Evolutionary conservation across 148 eudicot genomes (phyloP), one percentile per base, ranked within the genome.

Genomic region (Vaccinium darrowii): DNA sequence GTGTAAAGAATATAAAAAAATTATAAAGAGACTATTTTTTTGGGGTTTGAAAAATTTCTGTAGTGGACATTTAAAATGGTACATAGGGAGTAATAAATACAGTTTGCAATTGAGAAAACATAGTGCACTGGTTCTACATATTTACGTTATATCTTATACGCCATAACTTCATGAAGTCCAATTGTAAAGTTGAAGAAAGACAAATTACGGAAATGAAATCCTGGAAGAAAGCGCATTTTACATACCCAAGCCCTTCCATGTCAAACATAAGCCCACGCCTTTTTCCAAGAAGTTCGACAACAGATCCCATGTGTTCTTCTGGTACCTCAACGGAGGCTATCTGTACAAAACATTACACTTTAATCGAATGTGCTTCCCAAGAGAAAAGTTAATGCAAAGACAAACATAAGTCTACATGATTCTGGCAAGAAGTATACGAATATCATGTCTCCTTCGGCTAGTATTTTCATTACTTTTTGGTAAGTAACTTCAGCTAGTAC

Each of bases 181-280:
- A 1, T 71, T 36, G 13, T 6, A 73, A 73, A 30, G 78, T 52
- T 5, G 30, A 53, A 36, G 23, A 56, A 30, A 79, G 27, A 27
- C 27, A 27, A 27, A 27, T 27, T 27, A 27, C 27, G 27, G 27
- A 27, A 7, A 52, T 13, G 30, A 16, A 81, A 21, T 54, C 71
- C 56, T 15, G 16, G 76, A 27, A 81, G 8, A 81, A 69, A 82
- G 63, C 18, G 19, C 76, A 81, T 80, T 82, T 80, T 52, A 86
- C 94, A 65, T 91, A 96, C 99, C 99, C 99, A 79, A 88, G 86
- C 76, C 92, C 94, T 90, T 95, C 93, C 99, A 97, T 95, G 81
- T 97, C 96, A 87, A 91, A 87, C 99, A 97, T 97, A 84, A 87
- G 94, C 73, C 99, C 99, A 90, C 99, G 98, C 88, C 99, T 92